A percentile compares a stretch with the other conserved stretches of the same genome.
phyloP scores from a whole-genome alignment of 192 early-diverging fungal species.

The Entomortierella parvispora region DNA sequence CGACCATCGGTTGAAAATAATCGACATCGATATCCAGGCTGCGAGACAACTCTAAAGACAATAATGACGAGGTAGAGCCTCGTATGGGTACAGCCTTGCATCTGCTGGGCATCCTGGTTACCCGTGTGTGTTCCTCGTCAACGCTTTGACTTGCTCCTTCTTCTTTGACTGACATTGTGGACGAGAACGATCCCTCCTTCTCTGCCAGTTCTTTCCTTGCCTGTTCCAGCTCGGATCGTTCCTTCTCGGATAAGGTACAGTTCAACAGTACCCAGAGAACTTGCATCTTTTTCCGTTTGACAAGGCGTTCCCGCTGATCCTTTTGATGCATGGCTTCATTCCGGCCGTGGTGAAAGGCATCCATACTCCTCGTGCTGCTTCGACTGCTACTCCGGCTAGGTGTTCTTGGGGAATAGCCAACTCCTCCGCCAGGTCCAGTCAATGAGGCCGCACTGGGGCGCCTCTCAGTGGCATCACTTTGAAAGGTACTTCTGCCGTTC shows the following conservation, averaged over 20 bases:
- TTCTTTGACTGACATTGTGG: background rate
- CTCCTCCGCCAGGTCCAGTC: background rate
- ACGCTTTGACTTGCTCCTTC: too few species aligned
- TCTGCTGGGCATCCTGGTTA: background rate
- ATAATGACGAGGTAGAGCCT: background rate
- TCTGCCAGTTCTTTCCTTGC: background rate
- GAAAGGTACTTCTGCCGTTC: too few species aligned
- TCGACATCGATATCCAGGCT: conserved; percentile 20
- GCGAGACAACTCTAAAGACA: background rate
- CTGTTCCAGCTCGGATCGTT: background rate
- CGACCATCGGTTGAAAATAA: conserved; percentile 31
- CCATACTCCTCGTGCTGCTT: conserved; percentile 42
- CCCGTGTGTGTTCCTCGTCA: too few species aligned
- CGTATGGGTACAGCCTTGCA: background rate
- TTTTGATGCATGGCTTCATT: conserved; percentile 31
- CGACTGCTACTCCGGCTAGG: conserved; percentile 50
- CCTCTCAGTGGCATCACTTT: conserved; percentile 1
- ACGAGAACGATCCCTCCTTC: background rate
- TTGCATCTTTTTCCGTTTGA: conserved; percentile 44
- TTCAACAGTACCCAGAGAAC: conserved; percentile 43
- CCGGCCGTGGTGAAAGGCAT: conserved; percentile 30
- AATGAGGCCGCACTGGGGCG: conserved; percentile 31
- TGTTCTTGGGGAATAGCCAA: conserved; percentile 15
- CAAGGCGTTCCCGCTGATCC: conserved; percentile 32
- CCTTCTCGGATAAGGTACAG: conserved; percentile 40